A percentile compares a stretch with the other conserved stretches of the same genome.
These are phyloP conservation scores for Fusarium caatingaense DNA, from an alignment of 2,329 filamentous ascomycete genomes.

Conservation along the genomic window DNA sequence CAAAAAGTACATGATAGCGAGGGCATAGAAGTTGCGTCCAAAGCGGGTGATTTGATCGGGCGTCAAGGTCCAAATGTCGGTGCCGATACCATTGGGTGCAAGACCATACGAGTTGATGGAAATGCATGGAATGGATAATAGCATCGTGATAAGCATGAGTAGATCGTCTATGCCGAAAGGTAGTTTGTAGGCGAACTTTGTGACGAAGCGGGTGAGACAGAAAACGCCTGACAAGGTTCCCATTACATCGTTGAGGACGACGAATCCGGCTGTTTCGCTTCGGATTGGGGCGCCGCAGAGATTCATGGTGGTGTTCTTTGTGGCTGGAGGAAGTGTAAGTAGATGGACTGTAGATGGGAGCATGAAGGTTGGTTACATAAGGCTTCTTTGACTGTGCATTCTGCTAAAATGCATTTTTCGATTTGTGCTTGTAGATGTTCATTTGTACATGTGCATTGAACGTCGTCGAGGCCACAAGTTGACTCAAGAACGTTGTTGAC, in stretches of 20 bases:
- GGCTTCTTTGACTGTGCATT: neutral
- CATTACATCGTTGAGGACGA: conserved; percentile 42
- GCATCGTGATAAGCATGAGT: conserved; percentile 48
- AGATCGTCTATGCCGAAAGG: conserved; percentile 54
- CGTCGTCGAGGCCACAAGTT: neutral
- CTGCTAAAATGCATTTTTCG: neutral
- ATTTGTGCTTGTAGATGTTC: neutral
- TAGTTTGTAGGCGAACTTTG: conserved; percentile 49
- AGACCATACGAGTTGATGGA: conserved; percentile 49
- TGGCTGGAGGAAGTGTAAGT: conserved; percentile 21
- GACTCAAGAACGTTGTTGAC: neutral
- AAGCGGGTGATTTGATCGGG: conserved; percentile 57
- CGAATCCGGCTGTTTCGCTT: conserved; percentile 44
- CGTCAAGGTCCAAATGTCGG: conserved; percentile 62
- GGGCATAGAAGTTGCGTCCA: conserved; percentile 56
- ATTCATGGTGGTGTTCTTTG: conserved; percentile 43
- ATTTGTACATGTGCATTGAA: neutral
- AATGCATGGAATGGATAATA: conserved; percentile 46
- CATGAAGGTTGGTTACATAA: neutral
- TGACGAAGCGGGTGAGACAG: conserved; percentile 55
- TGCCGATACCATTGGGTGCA: conserved; percentile 57
- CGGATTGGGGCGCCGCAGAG: conserved; percentile 44
- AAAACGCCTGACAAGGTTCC: conserved; percentile 52
- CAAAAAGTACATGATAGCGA: conserved; percentile 60
- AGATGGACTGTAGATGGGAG: neutral